Evolutionary conservation across 176 grass and related monocot genomes (phyloP).

Genomic region (Triticum timopheevii): DNA sequence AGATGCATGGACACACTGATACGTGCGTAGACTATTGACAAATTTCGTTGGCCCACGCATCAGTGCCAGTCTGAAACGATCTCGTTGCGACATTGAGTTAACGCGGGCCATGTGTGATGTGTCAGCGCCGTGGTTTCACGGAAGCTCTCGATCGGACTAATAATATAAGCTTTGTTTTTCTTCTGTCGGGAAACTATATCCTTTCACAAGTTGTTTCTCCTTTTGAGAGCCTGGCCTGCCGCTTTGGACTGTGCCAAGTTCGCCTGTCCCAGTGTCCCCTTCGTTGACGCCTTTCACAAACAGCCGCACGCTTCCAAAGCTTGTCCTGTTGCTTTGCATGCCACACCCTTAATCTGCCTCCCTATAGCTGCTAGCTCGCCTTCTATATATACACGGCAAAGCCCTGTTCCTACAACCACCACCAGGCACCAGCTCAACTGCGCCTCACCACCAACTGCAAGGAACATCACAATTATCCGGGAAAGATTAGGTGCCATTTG

Average conservation of each 20-base stretch:
- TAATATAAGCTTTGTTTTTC: neutral
- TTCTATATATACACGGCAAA: conserved; percentile 41
- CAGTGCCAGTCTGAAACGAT: too few relatives aligned
- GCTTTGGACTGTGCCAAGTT: conserved; percentile 39
- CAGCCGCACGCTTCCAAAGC: conserved; percentile 81
- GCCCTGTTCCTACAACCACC: neutral
- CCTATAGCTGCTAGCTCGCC: neutral
- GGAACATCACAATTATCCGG: neutral
- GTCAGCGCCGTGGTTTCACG: neutral
- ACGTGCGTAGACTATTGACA: too few relatives aligned
- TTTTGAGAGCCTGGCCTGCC: conserved; percentile 7
- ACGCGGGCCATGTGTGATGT: neutral
- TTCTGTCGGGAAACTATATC: neutral
- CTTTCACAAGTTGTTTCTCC: neutral
- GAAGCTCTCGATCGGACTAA: neutral
- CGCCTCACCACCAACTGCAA: neutral
- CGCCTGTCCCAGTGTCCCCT: conserved; percentile 20
- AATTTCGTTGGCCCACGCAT: too few relatives aligned
- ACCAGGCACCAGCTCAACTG: conserved; percentile 24
- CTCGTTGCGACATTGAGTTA: too few relatives aligned
- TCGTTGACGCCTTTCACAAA: conserved; percentile 39
- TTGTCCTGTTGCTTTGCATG: conserved; percentile 11
- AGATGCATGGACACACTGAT: too few relatives aligned
- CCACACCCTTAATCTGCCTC: neutral
- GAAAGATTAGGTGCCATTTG: neutral